Percentiles rank a stretch among this genome's conserved stretches.
phyloP scores from a whole-genome alignment of 106 monocot genomes.

The Narthecium ossifragum region DNA sequence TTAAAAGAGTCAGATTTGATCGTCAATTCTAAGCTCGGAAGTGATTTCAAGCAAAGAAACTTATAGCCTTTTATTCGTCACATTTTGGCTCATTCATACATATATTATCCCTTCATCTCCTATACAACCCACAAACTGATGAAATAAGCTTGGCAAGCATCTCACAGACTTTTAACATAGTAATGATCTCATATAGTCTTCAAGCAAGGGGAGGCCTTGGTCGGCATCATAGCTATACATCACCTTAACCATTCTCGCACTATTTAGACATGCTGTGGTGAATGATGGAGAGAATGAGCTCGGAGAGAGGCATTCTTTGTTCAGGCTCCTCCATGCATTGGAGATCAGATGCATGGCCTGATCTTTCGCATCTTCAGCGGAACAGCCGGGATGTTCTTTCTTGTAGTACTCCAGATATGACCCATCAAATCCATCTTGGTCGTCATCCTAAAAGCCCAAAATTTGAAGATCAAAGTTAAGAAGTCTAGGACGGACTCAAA shows the following conservation, averaged over 20 bases:
- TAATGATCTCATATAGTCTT: conserved; percentile 15
- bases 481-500: neutral
- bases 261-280: conserved; percentile 14
- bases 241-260: conserved; percentile 30
- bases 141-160: no score
- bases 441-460: conserved; percentile 31
- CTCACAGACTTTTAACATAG: no score
- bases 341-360: conserved; percentile 28
- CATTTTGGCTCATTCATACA: no score
- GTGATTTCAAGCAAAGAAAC: no score
- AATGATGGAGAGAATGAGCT: conserved; percentile 11
- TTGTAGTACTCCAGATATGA: conserved; percentile 41
- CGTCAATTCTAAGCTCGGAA: no score
- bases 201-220: conserved; percentile 24
- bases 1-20: no score
- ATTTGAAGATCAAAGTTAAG: neutral
- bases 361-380: conserved; percentile 10
- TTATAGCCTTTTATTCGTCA: no score
- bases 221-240: conserved; percentile 35
- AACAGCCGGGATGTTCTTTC: conserved; percentile 24
- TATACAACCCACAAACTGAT: no score
- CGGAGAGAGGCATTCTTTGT: conserved; percentile 20
- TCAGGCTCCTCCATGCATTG: conserved; percentile 28
- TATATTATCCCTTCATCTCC: no score
- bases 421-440: conserved; percentile 53